These are phyloP conservation scores for Chenopodium formosanum DNA, from an alignment of 148 eudicot genomes.

Conservation along the genomic window DNA sequence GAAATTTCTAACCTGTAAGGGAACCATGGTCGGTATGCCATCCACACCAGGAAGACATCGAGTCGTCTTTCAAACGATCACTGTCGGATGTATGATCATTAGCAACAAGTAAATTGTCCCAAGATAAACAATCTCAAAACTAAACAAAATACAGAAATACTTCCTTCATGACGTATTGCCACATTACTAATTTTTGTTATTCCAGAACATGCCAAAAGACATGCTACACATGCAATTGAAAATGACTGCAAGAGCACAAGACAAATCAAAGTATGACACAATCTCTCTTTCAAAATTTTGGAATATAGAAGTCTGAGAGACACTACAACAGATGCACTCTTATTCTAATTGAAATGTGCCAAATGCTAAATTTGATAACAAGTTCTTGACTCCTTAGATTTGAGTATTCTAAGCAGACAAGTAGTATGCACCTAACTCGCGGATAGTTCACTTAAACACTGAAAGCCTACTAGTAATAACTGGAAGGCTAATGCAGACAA, in stretches of 20 bases:
- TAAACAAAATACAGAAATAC: neutral
- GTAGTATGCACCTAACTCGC: neutral
- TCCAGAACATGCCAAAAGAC: neutral
- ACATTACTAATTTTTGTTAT: neutral
- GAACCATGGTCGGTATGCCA: slow-evolving; percentile 99
- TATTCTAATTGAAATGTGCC: neutral
- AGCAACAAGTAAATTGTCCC: neutral
- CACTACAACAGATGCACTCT: neutral
- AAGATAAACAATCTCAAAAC: neutral
- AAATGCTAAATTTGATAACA: neutral
- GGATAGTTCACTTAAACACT: neutral
- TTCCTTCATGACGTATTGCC: neutral
- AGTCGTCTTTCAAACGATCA: slow-evolving; percentile 37
- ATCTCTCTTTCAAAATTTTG: neutral
- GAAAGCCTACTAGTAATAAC: neutral
- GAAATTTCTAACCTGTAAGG: slow-evolving; percentile 62
- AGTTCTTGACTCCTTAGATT: neutral
- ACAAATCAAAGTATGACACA: neutral
- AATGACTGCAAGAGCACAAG: neutral
- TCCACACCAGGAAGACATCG: slow-evolving; percentile 96
- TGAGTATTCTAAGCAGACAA: neutral
- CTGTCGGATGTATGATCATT: slow-evolving; percentile 38
- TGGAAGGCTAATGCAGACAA: neutral
- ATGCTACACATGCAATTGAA: neutral
- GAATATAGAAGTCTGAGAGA: neutral